A percentile compares a stretch with the other conserved stretches of the same genome.
These are phyloP conservation scores for Xylariaceae sp. DNA, from an alignment of 2,329 filamentous ascomycete genomes.

Conservation along the genomic window DNA sequence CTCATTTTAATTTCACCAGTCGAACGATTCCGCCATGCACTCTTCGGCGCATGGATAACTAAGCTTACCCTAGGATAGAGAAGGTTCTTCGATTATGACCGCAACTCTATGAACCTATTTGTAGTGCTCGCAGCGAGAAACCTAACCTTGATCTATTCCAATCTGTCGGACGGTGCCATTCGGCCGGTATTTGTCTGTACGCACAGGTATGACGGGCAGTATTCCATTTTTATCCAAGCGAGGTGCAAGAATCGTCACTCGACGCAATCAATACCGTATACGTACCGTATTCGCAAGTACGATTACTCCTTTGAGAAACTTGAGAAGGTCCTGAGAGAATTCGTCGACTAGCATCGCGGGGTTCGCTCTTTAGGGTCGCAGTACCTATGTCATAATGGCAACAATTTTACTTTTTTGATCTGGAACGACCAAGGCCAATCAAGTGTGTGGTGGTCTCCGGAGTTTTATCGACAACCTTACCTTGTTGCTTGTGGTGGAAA, in stretches of 20 bases:
- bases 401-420: conserved; percentile 9
- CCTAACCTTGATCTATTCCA: conserved; percentile 9
- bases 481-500: not conserved
- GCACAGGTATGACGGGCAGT: not conserved
- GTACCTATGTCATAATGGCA: conserved; percentile 20
- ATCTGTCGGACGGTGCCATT: not conserved
- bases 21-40: not conserved
- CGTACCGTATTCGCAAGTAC: not conserved
- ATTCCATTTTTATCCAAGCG: not conserved
- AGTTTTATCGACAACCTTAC: conserved; percentile 12
- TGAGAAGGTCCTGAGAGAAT: conserved; percentile 2
- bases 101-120: conserved; percentile 4
- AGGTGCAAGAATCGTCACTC: not conserved
- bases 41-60: not conserved
- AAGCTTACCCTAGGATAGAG: conserved; percentile 15
- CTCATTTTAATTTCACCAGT: not conserved
- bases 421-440: conserved; percentile 7
- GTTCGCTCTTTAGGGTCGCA: conserved; percentile 10
- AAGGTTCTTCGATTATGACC: conserved; percentile 5
- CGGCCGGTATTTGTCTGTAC: conserved; percentile 2
- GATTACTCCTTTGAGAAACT: conserved; percentile 2
- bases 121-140: conserved; percentile 3
- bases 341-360: conserved; percentile 6
- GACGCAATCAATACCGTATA: not conserved
- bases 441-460: too few relatives aligned